Evolutionary conservation across 192 early-diverging fungal genomes (phyloP).

Genomic region (Coemansia erecta): DNA sequence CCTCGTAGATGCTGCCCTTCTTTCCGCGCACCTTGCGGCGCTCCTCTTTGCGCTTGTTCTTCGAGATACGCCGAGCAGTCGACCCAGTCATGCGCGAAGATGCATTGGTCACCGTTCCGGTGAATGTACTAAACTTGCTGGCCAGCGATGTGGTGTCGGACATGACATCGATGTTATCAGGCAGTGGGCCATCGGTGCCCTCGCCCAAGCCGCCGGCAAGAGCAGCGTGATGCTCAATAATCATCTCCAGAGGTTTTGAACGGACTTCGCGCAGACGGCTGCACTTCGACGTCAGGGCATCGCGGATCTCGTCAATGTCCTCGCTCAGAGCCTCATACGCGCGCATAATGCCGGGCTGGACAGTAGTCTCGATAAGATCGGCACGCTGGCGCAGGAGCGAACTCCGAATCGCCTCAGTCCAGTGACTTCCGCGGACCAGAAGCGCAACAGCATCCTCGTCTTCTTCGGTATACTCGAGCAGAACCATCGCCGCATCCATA

Average conservation of each 20-base stretch:
- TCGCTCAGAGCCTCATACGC: conserved; percentile 35
- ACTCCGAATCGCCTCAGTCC: conserved; percentile 74
- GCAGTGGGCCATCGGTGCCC: conserved; percentile 49
- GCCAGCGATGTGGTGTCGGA: conserved; percentile 95
- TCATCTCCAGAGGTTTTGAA: conserved; percentile 19
- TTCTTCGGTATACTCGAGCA: conserved; percentile 73
- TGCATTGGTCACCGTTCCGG: conserved; percentile 60
- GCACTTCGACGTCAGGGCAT: conserved; percentile 18
- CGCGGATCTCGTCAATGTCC: conserved; percentile 40
- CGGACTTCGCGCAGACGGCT: conserved; percentile 38
- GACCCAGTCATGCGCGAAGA: conserved; percentile 66
- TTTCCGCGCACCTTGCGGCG: conserved; percentile 83
- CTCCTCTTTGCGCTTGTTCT: conserved; percentile 69
- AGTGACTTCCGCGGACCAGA: conserved; percentile 68
- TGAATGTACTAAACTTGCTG: conserved; percentile 80
- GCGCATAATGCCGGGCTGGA: conserved; percentile 64
- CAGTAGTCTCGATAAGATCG: conserved; percentile 75
- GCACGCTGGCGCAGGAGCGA: conserved; percentile 57
- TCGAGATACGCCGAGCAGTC: conserved; percentile 46
- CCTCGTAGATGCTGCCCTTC: conserved; percentile 86
- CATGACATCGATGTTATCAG: conserved; percentile 91
- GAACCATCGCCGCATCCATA: conserved; percentile 64
- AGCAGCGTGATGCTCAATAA: not conserved
- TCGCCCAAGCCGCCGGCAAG: conserved; percentile 1
- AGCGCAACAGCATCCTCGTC: conserved; percentile 66